Evolutionary conservation across 2,329 filamentous ascomycete genomes (phyloP).

Genomic region (Colletotrichum godetiae): DNA sequence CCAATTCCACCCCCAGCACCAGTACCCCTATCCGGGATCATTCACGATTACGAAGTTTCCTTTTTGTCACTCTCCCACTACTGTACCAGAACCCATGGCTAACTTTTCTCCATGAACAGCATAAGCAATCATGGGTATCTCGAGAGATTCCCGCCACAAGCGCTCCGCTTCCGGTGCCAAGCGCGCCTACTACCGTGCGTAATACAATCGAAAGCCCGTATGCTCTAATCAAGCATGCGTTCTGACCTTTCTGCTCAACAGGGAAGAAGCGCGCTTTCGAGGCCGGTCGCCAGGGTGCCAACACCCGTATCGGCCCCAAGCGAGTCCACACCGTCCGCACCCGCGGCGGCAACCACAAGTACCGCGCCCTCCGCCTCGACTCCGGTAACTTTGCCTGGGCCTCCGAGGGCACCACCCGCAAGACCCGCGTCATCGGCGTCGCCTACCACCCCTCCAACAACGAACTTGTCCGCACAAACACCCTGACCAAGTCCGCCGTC

Average conservation of each 20-base stretch:
- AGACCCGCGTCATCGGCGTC: slow-evolving; percentile 98
- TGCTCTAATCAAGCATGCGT: slow-evolving; percentile 70
- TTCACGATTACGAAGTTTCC: neutral
- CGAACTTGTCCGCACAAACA: slow-evolving; percentile 99
- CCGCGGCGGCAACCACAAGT: slow-evolving; percentile 99
- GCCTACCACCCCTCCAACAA: slow-evolving; percentile 99
- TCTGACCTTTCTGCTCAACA: slow-evolving; percentile 75
- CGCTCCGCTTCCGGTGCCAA: slow-evolving; percentile 99
- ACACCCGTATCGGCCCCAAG: slow-evolving; percentile 98
- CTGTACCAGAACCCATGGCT: slow-evolving; percentile 23
- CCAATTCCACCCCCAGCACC: neutral
- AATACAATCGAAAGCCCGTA: slow-evolving; percentile 75
- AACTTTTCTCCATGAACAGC: slow-evolving; percentile 56
- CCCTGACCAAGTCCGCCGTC: slow-evolving; percentile 98
- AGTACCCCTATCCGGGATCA: too few species aligned
- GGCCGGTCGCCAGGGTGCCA: slow-evolving; percentile 98
- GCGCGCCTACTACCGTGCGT: slow-evolving; percentile 90
- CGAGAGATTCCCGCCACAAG: slow-evolving; percentile 99
- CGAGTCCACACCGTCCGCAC: slow-evolving; percentile 97
- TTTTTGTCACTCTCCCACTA: neutral
- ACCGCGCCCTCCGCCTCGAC: slow-evolving; percentile 98
- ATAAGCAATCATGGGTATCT: slow-evolving; percentile 97
- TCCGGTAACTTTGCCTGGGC: slow-evolving; percentile 99
- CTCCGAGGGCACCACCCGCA: slow-evolving; percentile 97
- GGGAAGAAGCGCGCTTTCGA: slow-evolving; percentile 99